Evolutionary conservation across 2,329 filamentous ascomycete species (phyloP), one percentile per base, ranked within the genome.

Genomic region (Aschersonia sp.): DNA sequence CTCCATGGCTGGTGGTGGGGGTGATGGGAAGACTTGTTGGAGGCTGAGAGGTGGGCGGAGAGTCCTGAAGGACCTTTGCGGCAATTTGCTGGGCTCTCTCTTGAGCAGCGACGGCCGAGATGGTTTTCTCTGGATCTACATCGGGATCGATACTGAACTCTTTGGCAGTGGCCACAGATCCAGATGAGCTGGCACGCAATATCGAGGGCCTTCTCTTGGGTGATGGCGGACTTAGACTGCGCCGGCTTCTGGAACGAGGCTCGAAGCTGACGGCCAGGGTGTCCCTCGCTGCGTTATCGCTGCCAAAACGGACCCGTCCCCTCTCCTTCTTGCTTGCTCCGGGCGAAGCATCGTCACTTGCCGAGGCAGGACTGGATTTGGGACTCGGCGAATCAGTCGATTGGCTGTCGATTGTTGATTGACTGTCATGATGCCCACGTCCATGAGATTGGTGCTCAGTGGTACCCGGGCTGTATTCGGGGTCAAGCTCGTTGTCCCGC

Each of bases 271-370:
- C 44, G 30, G 50, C 47, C 9, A 52, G 58, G 44, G 54, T 61
- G 49, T 51, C 60, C 41, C 54, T 60, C 29, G 55, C 58, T 14
- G 55, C 66, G 31, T 68, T 66, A 48, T 62, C 66, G 58, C 68
- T 72, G 54, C 72, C 72, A 53, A 72, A 72, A 6, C 69, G 64
- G 31, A 72, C 70, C 31, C 70, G 65, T 3, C 66, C 68, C 52
- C 70, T 72, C 50, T 72, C 69, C 45, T 63, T 67, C 53, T 62
- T 68, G n/a, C 42, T 49, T 7, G 49, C 45, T 5, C 44, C 49
- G 0, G 49, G 37, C 4, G 32, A 30, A 31, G 44, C 32, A 37
- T 30, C 30, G 10, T 50, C 41, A 32, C 5, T 8, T 10, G 30
- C 9, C 29, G 41, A 22, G 30, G 44, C 31, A 32, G 45, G 30